phyloP scores from a whole-genome alignment of 164 flowering plant species.

The grape (Vitis vinifera) region ASM3070453v1 NC_081821.1:11070001-11070500 shows the following conservation, averaged over 20 bases:
- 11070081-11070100: too few relatives aligned
- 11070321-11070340: constrained; percentile 58
- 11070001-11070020: too few relatives aligned
- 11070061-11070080: too few relatives aligned
- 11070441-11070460: too few relatives aligned
- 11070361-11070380: background rate
- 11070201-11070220: constrained; percentile 36
- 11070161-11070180: background rate
- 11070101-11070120: background rate
- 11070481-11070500: too few relatives aligned
- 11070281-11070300: constrained; percentile 59
- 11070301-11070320: constrained; percentile 66
- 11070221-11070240: constrained; percentile 32
- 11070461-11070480: too few relatives aligned
- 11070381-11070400: too few relatives aligned
- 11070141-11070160: too few relatives aligned
- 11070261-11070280: constrained; percentile 45
- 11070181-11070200: constrained; percentile 18
- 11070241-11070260: constrained; percentile 38
- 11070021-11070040: too few relatives aligned
- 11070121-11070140: too few relatives aligned
- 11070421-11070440: background rate
- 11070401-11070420: too few relatives aligned
- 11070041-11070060: too few relatives aligned
- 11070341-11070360: background rate